Evolutionary conservation across 495 filamentous ascomycete genomes (phyloP).

Genomic region (Parathielavia hyrcaniae): DNA sequence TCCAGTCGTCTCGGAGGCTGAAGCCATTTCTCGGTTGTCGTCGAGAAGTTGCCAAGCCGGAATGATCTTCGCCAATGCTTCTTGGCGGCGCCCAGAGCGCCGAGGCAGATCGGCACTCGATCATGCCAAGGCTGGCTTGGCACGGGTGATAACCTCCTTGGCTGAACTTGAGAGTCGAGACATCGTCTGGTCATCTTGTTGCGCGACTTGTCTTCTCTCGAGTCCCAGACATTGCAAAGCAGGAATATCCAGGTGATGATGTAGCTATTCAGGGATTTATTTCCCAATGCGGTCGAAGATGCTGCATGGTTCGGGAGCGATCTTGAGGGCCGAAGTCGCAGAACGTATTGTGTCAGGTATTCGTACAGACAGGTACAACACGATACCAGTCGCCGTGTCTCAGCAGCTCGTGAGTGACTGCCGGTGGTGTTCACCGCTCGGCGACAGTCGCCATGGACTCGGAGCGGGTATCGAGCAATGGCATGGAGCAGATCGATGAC

Average conservation of each 20-base stretch:
- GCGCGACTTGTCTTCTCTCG: background rate
- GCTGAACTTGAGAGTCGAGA: background rate
- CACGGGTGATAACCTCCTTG: background rate
- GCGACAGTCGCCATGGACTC: background rate
- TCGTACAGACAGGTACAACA: background rate
- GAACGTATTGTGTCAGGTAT: too few relatives aligned
- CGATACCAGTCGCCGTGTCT: background rate
- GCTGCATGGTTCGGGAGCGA: conserved; percentile 19
- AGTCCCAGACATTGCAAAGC: conserved; percentile 1
- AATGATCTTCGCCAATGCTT: conserved; percentile 15
- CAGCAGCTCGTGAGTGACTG: background rate
- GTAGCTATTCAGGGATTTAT: conserved; percentile 23
- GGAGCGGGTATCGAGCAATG: background rate
- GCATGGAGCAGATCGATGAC: too few relatives aligned
- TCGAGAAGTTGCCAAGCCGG: conserved; percentile 25
- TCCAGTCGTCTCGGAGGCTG: background rate
- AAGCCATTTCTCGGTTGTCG: background rate
- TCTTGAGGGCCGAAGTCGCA: conserved; percentile 15
- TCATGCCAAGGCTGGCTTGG: conserved; percentile 14
- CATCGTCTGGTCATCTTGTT: background rate
- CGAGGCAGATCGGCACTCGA: conserved; percentile 8
- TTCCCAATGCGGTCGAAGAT: background rate
- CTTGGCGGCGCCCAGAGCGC: conserved; percentile 9
- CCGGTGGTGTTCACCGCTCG: background rate
- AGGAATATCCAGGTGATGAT: conserved; percentile 10